Percentiles rank a stretch among this genome's conserved stretches.
Conservation (phyloP, 73 alveolate genomes). For the Paramecium octaurelia region DNA sequence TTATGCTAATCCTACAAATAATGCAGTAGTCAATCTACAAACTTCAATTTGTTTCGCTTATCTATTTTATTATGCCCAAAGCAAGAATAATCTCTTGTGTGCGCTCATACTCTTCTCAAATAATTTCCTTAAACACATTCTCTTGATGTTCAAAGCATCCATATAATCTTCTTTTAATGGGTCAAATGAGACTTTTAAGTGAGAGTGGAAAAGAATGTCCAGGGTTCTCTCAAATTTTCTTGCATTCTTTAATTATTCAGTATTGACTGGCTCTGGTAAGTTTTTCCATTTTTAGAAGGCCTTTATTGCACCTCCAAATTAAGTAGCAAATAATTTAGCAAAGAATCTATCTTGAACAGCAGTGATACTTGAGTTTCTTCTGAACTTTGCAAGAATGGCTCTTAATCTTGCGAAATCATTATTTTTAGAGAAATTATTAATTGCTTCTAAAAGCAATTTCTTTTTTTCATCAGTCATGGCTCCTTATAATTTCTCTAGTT, state of each 20-base stretch:
- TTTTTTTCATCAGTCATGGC: constrained; percentile 14
- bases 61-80: constrained; percentile 30
- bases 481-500: background rate
- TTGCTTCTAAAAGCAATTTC: background rate
- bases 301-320: constrained; percentile 9
- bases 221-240: constrained; percentile 27
- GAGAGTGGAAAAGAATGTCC: background rate
- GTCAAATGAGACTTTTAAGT: background rate
- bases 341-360: constrained; percentile 29
- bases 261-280: constrained; percentile 4
- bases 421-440: background rate
- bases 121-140: constrained; percentile 1
- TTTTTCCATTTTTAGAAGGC: constrained; percentile 47
- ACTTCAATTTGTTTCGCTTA: constrained; percentile 25
- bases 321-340: background rate
- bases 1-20: constrained; percentile 1
- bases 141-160: background rate
- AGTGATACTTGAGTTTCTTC: background rate
- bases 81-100: constrained; percentile 3
- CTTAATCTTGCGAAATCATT: background rate
- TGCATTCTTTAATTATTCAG: constrained; percentile 13
- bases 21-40: background rate
- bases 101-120: constrained; percentile 39
- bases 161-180: constrained; percentile 28
- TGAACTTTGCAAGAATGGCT: background rate